Percentiles rank a stretch among this genome's conserved stretches.
Evolutionary conservation across 2,329 filamentous ascomycete genomes (phyloP).

Genomic region (Fusarium sp.): DNA sequence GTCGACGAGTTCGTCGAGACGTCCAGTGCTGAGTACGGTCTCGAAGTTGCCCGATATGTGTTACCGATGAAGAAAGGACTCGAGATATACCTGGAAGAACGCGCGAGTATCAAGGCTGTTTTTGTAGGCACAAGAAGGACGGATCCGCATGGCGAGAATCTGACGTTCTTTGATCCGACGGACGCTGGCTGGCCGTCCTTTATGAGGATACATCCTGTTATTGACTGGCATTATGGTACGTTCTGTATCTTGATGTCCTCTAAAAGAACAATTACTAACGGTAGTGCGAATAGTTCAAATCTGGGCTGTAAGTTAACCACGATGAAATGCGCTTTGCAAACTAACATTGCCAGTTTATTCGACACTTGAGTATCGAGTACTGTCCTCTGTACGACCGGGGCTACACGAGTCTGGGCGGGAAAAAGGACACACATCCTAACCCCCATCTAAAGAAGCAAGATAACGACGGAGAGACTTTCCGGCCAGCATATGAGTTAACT

Average conservation of each 20-base stretch:
- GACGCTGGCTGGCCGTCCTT: constrained; percentile 92
- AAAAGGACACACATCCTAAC: constrained; percentile 89
- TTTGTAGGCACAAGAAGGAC: constrained; percentile 80
- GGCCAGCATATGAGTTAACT: constrained; percentile 80
- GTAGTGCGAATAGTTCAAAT: constrained; percentile 71
- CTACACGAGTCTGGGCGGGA: constrained; percentile 93
- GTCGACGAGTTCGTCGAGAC: constrained; percentile 85
- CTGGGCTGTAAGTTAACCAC: constrained; percentile 78
- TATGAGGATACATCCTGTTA: constrained; percentile 93
- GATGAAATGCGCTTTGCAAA: neutral
- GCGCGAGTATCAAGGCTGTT: constrained; percentile 72
- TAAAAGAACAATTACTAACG: constrained; percentile 6
- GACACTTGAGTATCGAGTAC: constrained; percentile 83
- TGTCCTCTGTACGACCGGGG: constrained; percentile 88
- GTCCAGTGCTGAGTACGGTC: constrained; percentile 76
- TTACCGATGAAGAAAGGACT: constrained; percentile 86
- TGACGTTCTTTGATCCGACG: constrained; percentile 88
- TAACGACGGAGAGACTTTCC: constrained; percentile 60
- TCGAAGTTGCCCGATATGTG: constrained; percentile 80
- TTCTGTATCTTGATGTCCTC: neutral
- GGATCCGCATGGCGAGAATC: constrained; percentile 85
- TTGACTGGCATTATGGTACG: constrained; percentile 85
- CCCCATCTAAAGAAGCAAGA: constrained; percentile 60
- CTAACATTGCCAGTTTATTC: constrained; percentile 74
- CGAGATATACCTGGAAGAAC: constrained; percentile 77